Percentiles rank a stretch among this genome's conserved stretches.
Conservation (phyloP, 2,329 filamentous ascomycete species). For the Xylariaceae sp. region DNA sequence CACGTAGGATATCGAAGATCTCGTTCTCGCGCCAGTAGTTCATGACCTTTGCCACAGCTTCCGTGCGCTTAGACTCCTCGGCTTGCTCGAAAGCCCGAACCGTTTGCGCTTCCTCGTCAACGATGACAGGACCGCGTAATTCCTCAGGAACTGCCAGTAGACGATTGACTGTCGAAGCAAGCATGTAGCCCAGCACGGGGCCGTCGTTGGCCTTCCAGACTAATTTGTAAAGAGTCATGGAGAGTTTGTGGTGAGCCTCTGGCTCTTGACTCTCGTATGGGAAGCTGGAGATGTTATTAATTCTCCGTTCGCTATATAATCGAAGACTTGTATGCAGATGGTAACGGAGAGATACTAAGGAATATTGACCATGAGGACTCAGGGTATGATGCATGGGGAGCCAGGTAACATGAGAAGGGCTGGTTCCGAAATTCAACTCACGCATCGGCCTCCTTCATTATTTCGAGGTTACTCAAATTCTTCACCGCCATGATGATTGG, state of each 20-base stretch:
- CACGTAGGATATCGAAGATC: slow-evolving; percentile 70
- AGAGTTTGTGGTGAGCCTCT: slow-evolving; percentile 50
- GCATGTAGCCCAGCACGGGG: slow-evolving; percentile 54
- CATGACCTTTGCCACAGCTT: slow-evolving; percentile 54
- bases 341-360: background rate
- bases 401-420: background rate
- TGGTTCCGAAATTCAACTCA: slow-evolving; percentile 29
- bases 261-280: slow-evolving; percentile 67
- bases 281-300: slow-evolving; percentile 54
- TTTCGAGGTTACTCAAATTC: slow-evolving; percentile 45
- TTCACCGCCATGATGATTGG: slow-evolving; percentile 5
- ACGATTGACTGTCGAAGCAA: slow-evolving; percentile 47
- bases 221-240: slow-evolving; percentile 65
- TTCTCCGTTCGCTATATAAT: background rate
- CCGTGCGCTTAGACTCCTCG: slow-evolving; percentile 62
- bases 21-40: slow-evolving; percentile 66
- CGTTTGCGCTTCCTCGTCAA: slow-evolving; percentile 59
- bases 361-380: background rate
- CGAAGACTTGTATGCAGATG: background rate
- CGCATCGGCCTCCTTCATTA: slow-evolving; percentile 54
- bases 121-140: slow-evolving; percentile 56
- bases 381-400: background rate
- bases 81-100: slow-evolving; percentile 59
- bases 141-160: slow-evolving; percentile 46
- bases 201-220: slow-evolving; percentile 54